Conservation (phyloP, 2,329 filamentous ascomycete genomes). For the Arthrobotrys sinensis region DNA sequence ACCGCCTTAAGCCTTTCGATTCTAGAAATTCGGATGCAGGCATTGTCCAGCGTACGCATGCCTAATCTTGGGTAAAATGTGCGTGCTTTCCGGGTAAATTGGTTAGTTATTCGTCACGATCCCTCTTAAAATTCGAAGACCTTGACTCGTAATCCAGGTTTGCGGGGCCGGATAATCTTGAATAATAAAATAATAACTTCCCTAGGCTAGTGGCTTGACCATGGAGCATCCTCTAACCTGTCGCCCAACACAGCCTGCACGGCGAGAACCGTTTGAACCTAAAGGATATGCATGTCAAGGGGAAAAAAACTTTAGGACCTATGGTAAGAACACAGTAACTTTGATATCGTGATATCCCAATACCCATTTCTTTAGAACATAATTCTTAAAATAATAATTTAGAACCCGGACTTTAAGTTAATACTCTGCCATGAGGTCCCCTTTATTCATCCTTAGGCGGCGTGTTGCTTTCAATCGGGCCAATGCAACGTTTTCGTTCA, state of each 20-base stretch:
- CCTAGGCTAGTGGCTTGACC: slow-evolving; percentile 30
- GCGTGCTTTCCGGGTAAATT: slow-evolving; percentile 45
- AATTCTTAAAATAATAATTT: no score
- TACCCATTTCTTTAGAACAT: no score
- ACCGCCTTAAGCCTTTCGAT: slow-evolving; percentile 27
- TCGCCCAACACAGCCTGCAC: background rate
- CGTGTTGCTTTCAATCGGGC: no score
- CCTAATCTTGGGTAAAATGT: slow-evolving; percentile 56
- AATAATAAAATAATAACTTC: slow-evolving; percentile 57
- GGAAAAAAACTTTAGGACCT: no score
- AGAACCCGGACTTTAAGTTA: no score
- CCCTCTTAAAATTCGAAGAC: slow-evolving; percentile 1
- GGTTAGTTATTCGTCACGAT: slow-evolving; percentile 28
- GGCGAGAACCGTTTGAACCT: background rate
- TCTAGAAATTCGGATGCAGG: slow-evolving; percentile 47
- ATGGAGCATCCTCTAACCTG: slow-evolving; percentile 1
- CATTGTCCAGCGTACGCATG: slow-evolving; percentile 3
- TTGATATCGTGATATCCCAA: no score
- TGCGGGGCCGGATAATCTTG: slow-evolving; percentile 44
- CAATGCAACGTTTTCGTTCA: no score
- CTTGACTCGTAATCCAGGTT: slow-evolving; percentile 26
- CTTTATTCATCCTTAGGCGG: no score
- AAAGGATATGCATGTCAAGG: no score
- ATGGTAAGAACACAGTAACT: no score
- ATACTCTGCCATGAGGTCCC: no score